These are phyloP conservation scores for Eremochloa ophiuroides DNA, from an alignment of 176 grass and related monocot species.

Conservation along the genomic window DNA sequence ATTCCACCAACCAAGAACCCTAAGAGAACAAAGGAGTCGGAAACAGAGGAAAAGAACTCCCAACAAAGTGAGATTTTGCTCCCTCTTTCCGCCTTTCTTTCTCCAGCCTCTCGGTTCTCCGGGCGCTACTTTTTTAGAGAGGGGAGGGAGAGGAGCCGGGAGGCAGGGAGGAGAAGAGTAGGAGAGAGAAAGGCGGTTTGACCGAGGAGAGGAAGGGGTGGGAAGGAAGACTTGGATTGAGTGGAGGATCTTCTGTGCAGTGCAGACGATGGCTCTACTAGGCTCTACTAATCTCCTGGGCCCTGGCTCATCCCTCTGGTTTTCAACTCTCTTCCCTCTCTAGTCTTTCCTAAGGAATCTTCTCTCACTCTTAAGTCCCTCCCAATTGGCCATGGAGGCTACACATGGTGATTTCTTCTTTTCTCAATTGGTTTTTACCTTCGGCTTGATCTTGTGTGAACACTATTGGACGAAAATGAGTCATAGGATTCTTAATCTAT, in stretches of 20 bases:
- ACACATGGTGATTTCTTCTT: neutral
- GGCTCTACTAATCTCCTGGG: too few relatives aligned
- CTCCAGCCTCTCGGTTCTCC: slow-evolving; percentile 36
- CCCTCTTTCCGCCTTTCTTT: slow-evolving; percentile 31
- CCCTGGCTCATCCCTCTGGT: too few relatives aligned
- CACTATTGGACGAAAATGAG: neutral
- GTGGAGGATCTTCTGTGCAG: slow-evolving; percentile 37
- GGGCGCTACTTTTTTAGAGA: slow-evolving; percentile 27
- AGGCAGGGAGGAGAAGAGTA: slow-evolving; percentile 1
- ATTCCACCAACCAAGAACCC: slow-evolving; percentile 28
- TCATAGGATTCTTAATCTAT: neutral
- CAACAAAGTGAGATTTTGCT: slow-evolving; percentile 18
- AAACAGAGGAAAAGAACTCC: slow-evolving; percentile 23
- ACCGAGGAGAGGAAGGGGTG: slow-evolving; percentile 47
- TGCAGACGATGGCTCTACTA: neutral
- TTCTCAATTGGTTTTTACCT: neutral
- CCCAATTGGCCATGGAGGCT: neutral
- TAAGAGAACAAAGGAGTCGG: slow-evolving; percentile 1
- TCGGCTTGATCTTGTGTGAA: neutral
- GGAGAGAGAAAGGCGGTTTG: slow-evolving; percentile 54
- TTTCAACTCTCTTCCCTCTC: neutral
- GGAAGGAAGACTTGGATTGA: slow-evolving; percentile 12
- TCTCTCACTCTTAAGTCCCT: neutral
- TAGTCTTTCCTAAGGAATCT: neutral
- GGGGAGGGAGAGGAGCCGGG: slow-evolving; percentile 12